Evolutionary conservation across 2,329 filamentous ascomycete genomes (phyloP).

Genomic region (Aureobasidium sp.): DNA sequence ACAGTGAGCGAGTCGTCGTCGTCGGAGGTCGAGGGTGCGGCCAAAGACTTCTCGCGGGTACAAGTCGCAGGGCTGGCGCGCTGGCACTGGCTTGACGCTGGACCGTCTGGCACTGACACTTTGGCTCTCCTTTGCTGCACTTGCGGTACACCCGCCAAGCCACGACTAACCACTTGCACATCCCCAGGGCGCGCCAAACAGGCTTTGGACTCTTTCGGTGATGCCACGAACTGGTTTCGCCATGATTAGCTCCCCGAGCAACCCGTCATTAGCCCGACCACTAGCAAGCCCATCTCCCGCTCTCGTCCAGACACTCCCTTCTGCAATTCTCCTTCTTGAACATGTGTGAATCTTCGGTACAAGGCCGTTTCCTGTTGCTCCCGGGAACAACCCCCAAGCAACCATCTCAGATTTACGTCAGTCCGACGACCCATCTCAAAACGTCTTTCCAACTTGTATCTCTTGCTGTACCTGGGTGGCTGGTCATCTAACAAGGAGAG

Average conservation of each 20-base stretch:
- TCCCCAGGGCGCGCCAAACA: neutral
- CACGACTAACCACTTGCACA: neutral
- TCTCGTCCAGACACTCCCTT: neutral
- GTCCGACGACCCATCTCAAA: neutral
- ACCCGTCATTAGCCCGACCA: neutral
- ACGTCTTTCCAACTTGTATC: neutral
- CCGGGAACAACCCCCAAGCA: neutral
- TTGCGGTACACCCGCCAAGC: neutral
- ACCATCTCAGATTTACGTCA: constrained; percentile 2
- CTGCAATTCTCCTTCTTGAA: neutral
- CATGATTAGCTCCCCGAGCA: neutral
- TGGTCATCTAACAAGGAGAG: neutral
- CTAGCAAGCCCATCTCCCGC: constrained; percentile 1
- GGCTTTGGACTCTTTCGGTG: neutral
- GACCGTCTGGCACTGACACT: neutral
- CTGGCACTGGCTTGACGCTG: neutral
- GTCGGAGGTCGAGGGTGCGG: neutral
- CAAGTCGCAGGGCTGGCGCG: neutral
- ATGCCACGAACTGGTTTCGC: neutral
- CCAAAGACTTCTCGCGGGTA: neutral
- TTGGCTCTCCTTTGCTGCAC: neutral
- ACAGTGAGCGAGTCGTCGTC: neutral
- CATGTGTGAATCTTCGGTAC: neutral
- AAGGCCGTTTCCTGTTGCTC: neutral
- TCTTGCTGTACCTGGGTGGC: neutral